phyloP scores from a whole-genome alignment of 768 basidiomycete species.

The Pulveroboletus frians region DNA sequence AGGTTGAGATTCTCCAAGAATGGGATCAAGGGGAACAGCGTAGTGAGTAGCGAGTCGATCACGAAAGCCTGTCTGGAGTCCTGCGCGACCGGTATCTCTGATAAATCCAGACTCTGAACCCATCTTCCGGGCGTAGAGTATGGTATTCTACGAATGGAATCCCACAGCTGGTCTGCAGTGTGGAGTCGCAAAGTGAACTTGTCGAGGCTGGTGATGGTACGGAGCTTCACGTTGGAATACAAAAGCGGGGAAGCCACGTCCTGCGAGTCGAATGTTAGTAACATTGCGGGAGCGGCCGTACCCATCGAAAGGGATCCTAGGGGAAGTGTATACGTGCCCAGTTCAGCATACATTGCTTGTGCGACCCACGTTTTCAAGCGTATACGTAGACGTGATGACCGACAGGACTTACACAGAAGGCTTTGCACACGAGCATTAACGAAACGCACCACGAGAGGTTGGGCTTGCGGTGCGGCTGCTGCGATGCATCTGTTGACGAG shows the following conservation, averaged over 20 bases:
- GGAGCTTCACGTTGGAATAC: conserved; percentile 51
- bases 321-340: neutral
- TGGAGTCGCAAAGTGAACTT: conserved; percentile 56
- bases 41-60: conserved; percentile 60
- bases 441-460: conserved; percentile 19
- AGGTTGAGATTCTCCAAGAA: conserved; percentile 53
- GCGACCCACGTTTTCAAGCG: conserved; percentile 1
- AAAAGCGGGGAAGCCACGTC: conserved; percentile 62
- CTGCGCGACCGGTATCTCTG: conserved; percentile 41
- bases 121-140: conserved; percentile 86
- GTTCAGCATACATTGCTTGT: neutral
- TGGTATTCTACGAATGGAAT: conserved; percentile 80
- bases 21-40: conserved; percentile 62
- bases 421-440: conserved; percentile 37
- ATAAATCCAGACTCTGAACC: conserved; percentile 73
- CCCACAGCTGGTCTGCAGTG: conserved; percentile 74
- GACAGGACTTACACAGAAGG: conserved; percentile 33
- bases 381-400: neutral
- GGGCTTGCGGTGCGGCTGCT: conserved; percentile 4
- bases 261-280: conserved; percentile 35
- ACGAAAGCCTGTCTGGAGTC: conserved; percentile 43
- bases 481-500: conserved; percentile 13
- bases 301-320: conserved; percentile 2
- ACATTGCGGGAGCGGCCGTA: neutral
- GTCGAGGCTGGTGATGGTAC: conserved; percentile 41